Percentiles rank a stretch among this genome's conserved stretches.
Evolutionary conservation across 2,329 filamentous ascomycete species (phyloP).

Genomic region (Fusarium setosum): DNA sequence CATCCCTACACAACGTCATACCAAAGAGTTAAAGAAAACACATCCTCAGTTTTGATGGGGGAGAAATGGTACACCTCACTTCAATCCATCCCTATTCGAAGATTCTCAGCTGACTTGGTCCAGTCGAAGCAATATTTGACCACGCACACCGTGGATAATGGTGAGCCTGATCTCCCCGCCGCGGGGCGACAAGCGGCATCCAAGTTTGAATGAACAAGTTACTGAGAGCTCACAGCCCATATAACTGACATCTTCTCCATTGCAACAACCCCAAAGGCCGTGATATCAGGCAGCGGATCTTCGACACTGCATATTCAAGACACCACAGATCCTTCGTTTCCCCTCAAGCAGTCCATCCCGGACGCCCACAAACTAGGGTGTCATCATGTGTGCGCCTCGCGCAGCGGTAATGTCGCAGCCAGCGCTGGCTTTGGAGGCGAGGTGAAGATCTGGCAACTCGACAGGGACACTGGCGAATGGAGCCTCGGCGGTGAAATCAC

Average conservation of each 20-base stretch:
- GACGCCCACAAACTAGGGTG: constrained; percentile 88
- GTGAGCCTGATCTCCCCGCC: constrained; percentile 60
- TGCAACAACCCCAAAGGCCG: constrained; percentile 76
- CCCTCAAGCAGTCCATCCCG: constrained; percentile 81
- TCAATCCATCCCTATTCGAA: neutral
- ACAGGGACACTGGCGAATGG: constrained; percentile 68
- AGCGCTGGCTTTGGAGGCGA: constrained; percentile 92
- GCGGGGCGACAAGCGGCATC: constrained; percentile 22
- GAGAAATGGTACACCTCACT: constrained; percentile 42
- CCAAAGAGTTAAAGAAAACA: constrained; percentile 13
- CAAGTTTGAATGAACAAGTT: constrained; percentile 16
- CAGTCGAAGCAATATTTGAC: constrained; percentile 99
- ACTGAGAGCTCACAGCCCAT: constrained; percentile 69
- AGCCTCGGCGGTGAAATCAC: constrained; percentile 54
- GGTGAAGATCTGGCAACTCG: constrained; percentile 81
- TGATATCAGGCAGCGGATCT: constrained; percentile 88
- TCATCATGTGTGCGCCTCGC: constrained; percentile 84
- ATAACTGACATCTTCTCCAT: constrained; percentile 86
- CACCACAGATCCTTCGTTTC: constrained; percentile 76
- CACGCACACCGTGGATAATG: constrained; percentile 88
- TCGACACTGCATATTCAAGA: constrained; percentile 85
- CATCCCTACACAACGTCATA: constrained; percentile 43
- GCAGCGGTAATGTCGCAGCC: constrained; percentile 77
- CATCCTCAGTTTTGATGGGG: constrained; percentile 1
- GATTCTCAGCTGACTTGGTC: constrained; percentile 8